A percentile compares a stretch with the other conserved stretches of the same genome.
These are phyloP conservation scores for Clitocybe nebularis DNA, from an alignment of 1,284 basidiomycete species.

Conservation along the genomic window DNA sequence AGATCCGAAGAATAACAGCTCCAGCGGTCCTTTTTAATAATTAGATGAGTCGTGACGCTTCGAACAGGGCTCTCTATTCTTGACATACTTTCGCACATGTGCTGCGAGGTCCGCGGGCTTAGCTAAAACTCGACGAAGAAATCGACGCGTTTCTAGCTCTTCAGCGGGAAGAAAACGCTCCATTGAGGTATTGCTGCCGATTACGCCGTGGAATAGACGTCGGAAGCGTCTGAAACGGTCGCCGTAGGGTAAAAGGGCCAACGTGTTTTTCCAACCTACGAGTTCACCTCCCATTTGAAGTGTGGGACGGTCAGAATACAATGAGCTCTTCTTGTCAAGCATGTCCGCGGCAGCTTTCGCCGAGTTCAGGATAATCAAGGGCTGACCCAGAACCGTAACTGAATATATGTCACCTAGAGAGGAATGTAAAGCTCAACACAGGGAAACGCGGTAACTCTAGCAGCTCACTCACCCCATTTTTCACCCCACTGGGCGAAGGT, in stretches of 20 bases:
- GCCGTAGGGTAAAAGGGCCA: conserved; percentile 59
- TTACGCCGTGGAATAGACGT: conserved; percentile 51
- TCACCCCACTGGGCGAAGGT: conserved; percentile 55
- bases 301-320: conserved; percentile 66
- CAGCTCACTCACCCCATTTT: conserved; percentile 34
- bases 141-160: conserved; percentile 51
- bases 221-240: conserved; percentile 61
- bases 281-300: conserved; percentile 60
- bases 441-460: neutral
- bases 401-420: conserved; percentile 55
- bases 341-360: conserved; percentile 50
- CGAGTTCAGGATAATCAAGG: conserved; percentile 58
- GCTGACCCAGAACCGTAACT: conserved; percentile 55
- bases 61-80: too few species aligned
- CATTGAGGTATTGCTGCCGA: conserved; percentile 51
- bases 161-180: conserved; percentile 44
- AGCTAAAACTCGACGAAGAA: conserved; percentile 50
- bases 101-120: conserved; percentile 49
- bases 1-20: conserved; percentile 54
- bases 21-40: conserved; percentile 44
- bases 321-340: conserved; percentile 64
- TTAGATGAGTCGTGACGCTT: conserved; percentile 1
- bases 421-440: conserved; percentile 3
- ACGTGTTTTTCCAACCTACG: conserved; percentile 62
- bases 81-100: conserved; percentile 55